phyloP scores from a whole-genome alignment of 768 basidiomycete genomes.

The Cubamyces lactineus region DNA sequence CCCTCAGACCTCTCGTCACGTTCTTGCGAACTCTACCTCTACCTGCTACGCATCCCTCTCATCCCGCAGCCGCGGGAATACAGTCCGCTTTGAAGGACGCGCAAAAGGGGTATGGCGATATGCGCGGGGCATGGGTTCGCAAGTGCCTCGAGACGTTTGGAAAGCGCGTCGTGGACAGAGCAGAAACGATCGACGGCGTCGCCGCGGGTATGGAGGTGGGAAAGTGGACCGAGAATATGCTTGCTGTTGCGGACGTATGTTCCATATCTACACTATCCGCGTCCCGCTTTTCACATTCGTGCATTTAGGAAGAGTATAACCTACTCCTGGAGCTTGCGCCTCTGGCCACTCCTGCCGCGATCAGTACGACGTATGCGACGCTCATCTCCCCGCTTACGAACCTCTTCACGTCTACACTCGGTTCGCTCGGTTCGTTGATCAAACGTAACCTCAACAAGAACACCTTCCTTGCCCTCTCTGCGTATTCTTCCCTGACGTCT shows the following conservation, averaged over 20 bases:
- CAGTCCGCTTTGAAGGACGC: conserved; percentile 71
- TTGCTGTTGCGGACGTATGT: conserved; percentile 68
- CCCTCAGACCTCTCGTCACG: conserved; percentile 63
- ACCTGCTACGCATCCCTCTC: conserved; percentile 81
- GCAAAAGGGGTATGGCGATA: conserved; percentile 82
- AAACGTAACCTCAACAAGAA: conserved; percentile 80
- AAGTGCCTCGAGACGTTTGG: conserved; percentile 76
- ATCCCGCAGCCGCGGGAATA: conserved; percentile 72
- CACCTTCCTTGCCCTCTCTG: conserved; percentile 77
- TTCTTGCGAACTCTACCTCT: conserved; percentile 75
- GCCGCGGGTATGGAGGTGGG: conserved; percentile 72
- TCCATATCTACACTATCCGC: background rate
- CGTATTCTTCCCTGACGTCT: conserved; percentile 60
- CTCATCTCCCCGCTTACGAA: conserved; percentile 67
- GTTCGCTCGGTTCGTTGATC: conserved; percentile 63
- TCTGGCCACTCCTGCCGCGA: conserved; percentile 50
- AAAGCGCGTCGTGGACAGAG: conserved; percentile 68
- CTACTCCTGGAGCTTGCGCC: conserved; percentile 67
- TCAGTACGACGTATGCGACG: conserved; percentile 61
- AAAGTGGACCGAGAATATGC: conserved; percentile 65
- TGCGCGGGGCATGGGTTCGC: conserved; percentile 78
- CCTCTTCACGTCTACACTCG: conserved; percentile 67
- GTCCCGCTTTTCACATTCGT: background rate
- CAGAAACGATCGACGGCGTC: conserved; percentile 69
- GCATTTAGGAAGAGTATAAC: conserved; percentile 63